A percentile compares a stretch with the other conserved stretches of the same genome.
Evolutionary conservation across 305 asterid species (phyloP).

Genomic region (Fraxinus sp.): DNA sequence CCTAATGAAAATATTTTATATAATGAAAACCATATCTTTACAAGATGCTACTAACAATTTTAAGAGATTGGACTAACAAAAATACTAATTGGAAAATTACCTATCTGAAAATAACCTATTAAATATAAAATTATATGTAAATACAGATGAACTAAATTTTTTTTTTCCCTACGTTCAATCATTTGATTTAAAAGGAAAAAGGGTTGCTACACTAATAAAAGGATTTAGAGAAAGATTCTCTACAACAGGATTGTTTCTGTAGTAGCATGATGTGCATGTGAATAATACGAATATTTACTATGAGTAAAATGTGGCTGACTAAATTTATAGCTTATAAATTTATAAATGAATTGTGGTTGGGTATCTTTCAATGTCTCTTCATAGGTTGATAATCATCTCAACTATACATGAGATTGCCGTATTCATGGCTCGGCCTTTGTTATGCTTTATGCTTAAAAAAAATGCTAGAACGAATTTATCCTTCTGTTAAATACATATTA

Average conservation of each 20-base stretch:
- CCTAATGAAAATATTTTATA: neutral
- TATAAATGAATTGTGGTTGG: neutral
- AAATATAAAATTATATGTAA: neutral
- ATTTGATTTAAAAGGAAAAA: neutral
- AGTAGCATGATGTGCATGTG: neutral
- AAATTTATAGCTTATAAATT: neutral
- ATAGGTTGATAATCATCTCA: neutral
- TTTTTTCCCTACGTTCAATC: neutral
- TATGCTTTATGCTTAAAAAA: neutral
- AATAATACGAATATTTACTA: neutral
- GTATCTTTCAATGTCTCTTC: neutral
- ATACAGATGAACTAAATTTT: neutral
- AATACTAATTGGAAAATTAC: neutral
- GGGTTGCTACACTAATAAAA: neutral
- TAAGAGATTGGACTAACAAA: neutral
- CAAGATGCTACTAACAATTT: neutral
- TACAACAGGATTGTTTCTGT: neutral
- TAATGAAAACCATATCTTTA: neutral
- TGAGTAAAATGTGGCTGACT: neutral
- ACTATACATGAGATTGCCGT: neutral
- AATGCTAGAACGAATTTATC: neutral
- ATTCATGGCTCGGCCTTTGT: neutral
- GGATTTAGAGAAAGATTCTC: neutral
- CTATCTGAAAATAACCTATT: neutral
- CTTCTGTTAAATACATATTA: neutral